Conservation (phyloP, 805 yeast genomes). For the Yamadazyma nakazawae region DNA sequence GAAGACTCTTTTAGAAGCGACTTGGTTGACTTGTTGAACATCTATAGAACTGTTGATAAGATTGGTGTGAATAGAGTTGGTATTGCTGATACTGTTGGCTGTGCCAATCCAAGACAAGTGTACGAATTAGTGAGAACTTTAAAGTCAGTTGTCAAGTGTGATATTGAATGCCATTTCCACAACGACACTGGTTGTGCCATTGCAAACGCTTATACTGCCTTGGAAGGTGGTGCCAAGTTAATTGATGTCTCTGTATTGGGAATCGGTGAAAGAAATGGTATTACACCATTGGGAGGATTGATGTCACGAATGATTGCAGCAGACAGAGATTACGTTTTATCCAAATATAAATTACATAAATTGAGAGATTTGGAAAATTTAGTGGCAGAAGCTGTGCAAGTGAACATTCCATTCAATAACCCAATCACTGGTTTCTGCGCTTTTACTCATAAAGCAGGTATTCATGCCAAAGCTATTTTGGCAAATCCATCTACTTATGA, state of each 20-base stretch:
- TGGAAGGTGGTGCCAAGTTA: conserved; percentile 60
- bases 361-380: conserved; percentile 56
- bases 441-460: conserved; percentile 62
- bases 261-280: conserved; percentile 63
- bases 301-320: conserved; percentile 65
- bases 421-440: conserved; percentile 66
- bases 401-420: conserved; percentile 58
- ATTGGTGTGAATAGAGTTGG: conserved; percentile 62
- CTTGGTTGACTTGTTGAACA: conserved; percentile 55
- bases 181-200: conserved; percentile 64
- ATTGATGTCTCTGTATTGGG: conserved; percentile 59
- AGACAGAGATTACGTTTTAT: conserved; percentile 55
- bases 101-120: conserved; percentile 63
- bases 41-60: conserved; percentile 58
- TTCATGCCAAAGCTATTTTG: conserved; percentile 59
- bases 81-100: conserved; percentile 62
- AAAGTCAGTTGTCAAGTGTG: conserved; percentile 55
- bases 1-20: conserved; percentile 62
- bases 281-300: conserved; percentile 58
- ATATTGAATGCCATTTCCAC: conserved; percentile 61
- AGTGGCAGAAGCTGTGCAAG: conserved; percentile 58
- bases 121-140: conserved; percentile 57
- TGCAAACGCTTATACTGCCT: conserved; percentile 61
- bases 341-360: conserved; percentile 54
- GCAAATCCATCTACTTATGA: conserved; percentile 65